Evolutionary conservation across 2,329 filamentous ascomycete species (phyloP), one percentile per base, ranked within the genome.

Genomic region (Aspergillus calidoustus): DNA sequence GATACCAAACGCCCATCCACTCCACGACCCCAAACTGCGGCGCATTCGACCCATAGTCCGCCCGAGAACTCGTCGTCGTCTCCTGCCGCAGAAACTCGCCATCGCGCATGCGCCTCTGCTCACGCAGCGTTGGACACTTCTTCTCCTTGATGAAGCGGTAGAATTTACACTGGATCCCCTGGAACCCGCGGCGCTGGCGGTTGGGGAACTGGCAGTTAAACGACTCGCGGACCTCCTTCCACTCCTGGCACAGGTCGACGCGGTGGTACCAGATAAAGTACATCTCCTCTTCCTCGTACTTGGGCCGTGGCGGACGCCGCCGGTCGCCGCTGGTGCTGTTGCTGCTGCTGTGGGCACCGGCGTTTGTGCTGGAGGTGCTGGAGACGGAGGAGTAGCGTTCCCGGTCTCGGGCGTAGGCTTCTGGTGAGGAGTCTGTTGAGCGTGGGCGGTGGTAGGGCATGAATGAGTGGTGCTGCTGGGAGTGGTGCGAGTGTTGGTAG

Each of bases 201-300:
- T 67, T 69, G 19, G 77, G 76, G 57, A 82, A 82, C 60, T 81
- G 78, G 0, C 66, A 69, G 65, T 79, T 78, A 64, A 80, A 82
- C 59, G 73, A 75, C 57, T 79, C 74, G 28, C 76, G 74, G 23
- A 82, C 77, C 62, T 80, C 74, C 62, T 78, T 79, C 80, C 80
- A 82, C 62, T 80, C 76, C 69, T 80, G 75, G 50, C 73, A 73
- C 28, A 81, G 72, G 65, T 82, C 80, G 28, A 79, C 78, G 7
- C 80, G 79, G 68, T 81, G 78, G 65, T 82, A 82, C 80, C 80
- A 82, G 63, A 82, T 81, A 62, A 82, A 82, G 67, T 79, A 79
- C 72, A 77, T 77, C 62, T 82, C 78, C 69, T 82, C 80, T 55
- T 79, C 74, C 49, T 76, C 76, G 68, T 82, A 82, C 69, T 80